Evolutionary conservation across 176 grass and related monocot species (phyloP), one percentile per base, ranked within the genome.

Genomic region (Ampelocalamus luodianensis): DNA sequence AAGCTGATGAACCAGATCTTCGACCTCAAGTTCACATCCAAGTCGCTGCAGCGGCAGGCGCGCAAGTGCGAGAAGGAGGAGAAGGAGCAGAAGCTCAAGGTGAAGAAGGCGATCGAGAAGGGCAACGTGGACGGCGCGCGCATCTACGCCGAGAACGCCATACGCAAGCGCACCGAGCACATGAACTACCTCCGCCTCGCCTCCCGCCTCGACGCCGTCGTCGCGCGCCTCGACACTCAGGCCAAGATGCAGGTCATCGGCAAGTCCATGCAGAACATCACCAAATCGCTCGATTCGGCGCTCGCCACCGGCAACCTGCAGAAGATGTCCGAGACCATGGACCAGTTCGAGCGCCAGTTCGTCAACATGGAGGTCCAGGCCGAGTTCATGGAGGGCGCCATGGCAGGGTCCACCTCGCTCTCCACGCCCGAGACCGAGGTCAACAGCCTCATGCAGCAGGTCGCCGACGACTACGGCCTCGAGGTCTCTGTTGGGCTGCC

Each of bases 301-400:
- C 93, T 99, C 54, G 81, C 83, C 79, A 87, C 93, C 1, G 96
- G 90, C 0, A 98, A 98, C 80, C 88, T 98, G n/a, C 93, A 98
- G 85, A 95, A 92, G 90, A 98, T 98, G 93, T 98, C 93, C 54
- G 96, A 98, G 89, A 96, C 93, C 49, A 96, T 96, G 93, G 93
- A 99, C 80, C 85, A 86, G 26, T 99, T 99, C 65, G 96, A 96
- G 91, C 50, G 85, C 11, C 93, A 92, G 78, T 96, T 96, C 69
- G 96, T 96, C 58, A 99, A 96, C 88, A 99, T 98, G 96, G 96
- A 98, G 91, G 93, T 98, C 10, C 93, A 99, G 90, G 93, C 96
- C 12, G 96, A 99, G 91, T 99, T 99, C 88, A 99, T 99, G 93
- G 93, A 99, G 84, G 91, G 93, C 68, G 96, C 93, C 58, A 99